phyloP scores from a whole-genome alignment of 176 grass and related monocot genomes.

The Zizania latifolia region DNA sequence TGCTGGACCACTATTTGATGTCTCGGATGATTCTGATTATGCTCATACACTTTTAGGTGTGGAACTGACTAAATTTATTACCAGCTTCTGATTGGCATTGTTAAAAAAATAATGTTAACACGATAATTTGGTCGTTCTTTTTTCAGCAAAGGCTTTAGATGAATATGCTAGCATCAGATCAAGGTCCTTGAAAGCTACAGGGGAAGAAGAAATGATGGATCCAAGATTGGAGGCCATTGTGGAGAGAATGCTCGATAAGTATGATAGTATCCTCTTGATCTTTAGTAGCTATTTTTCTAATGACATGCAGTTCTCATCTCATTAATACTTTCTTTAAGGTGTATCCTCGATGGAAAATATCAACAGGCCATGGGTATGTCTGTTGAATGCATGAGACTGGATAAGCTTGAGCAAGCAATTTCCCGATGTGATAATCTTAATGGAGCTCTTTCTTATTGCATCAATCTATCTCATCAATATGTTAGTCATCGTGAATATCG shows the following conservation, averaged over 20 bases:
- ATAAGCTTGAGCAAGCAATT: conserved; percentile 73
- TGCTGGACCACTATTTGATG: conserved; percentile 69
- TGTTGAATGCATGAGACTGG: conserved; percentile 77
- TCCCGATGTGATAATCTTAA: conserved; percentile 64
- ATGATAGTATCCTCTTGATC: conserved; percentile 1
- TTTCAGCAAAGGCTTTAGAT: conserved; percentile 77
- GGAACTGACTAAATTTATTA: not conserved
- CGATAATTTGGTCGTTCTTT: conserved; percentile 20
- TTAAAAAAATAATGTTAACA: not conserved
- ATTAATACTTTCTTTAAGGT: conserved; percentile 39
- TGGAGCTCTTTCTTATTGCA: conserved; percentile 68
- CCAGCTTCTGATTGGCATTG: not conserved
- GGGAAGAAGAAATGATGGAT: conserved; percentile 53
- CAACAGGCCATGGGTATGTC: conserved; percentile 91
- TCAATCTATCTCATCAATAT: conserved; percentile 77
- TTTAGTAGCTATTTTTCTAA: conserved; percentile 4
- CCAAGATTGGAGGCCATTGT: conserved; percentile 74
- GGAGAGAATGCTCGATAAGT: conserved; percentile 78
- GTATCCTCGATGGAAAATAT: conserved; percentile 71
- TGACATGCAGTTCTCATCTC: not conserved
- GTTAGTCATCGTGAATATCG: conserved; percentile 76
- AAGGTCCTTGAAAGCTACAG: conserved; percentile 30
- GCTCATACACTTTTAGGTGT: conserved; percentile 64
- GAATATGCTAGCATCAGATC: conserved; percentile 68
- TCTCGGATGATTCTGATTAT: conserved; percentile 71